Conservation (phyloP, 148 eudicot genomes). For the Amaranthus cruentus region DNA sequence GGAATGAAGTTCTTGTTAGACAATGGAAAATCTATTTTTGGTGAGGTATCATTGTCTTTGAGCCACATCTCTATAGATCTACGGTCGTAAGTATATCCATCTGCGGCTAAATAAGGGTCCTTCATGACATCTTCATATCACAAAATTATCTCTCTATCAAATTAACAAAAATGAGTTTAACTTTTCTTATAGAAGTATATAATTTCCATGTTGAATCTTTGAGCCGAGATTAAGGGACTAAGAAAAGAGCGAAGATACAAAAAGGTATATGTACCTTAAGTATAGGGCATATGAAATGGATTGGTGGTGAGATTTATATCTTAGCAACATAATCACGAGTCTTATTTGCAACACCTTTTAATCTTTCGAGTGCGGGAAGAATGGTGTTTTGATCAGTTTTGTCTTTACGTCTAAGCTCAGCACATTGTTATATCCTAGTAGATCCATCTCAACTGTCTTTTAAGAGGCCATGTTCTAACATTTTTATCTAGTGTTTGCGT, state of each 20-base stretch:
- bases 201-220: too few relatives aligned
- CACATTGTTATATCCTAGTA: conserved; percentile 62
- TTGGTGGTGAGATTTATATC: conserved; percentile 42
- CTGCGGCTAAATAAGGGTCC: conserved; percentile 86
- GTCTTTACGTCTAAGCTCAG: conserved; percentile 64
- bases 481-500: conserved; percentile 47
- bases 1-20: conserved; percentile 56
- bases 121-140: conserved; percentile 63
- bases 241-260: conserved; percentile 1
- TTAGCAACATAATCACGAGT: conserved; percentile 37
- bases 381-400: conserved; percentile 59
- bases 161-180: background rate
- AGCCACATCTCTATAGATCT: conserved; percentile 76
- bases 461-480: conserved; percentile 77
- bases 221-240: too few relatives aligned
- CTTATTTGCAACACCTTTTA: conserved; percentile 54
- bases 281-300: conserved; percentile 79
- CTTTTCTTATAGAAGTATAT: background rate
- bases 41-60: conserved; percentile 58
- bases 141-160: background rate
- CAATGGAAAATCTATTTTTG: conserved; percentile 60
- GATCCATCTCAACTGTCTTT: conserved; percentile 66
- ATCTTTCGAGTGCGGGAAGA: conserved; percentile 65
- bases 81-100: conserved; percentile 85
- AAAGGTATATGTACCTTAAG: conserved; percentile 52